phyloP scores from a whole-genome alignment of 2,329 filamentous ascomycete genomes.

The Fusarium ramigenum region DNA sequence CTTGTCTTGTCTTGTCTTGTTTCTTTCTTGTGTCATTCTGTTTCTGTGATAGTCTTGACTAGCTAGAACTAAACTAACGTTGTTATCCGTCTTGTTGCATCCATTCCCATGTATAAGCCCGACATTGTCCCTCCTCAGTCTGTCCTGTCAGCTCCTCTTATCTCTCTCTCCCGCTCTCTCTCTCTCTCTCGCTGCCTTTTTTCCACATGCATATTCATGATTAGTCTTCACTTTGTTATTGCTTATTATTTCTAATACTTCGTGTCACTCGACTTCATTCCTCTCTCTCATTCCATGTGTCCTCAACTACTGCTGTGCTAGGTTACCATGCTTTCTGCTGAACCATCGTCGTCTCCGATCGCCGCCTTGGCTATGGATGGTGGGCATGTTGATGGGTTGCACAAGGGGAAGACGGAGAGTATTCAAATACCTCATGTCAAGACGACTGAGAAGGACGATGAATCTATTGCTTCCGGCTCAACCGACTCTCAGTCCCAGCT shows the following conservation, averaged over 20 bases:
- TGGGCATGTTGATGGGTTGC: slow-evolving; percentile 3
- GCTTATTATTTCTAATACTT: neutral
- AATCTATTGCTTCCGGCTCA: slow-evolving; percentile 28
- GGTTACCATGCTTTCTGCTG: slow-evolving; percentile 26
- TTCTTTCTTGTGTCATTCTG: slow-evolving; percentile 13
- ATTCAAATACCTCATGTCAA: slow-evolving; percentile 35
- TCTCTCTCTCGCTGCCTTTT: slow-evolving; percentile 3
- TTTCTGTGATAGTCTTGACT: slow-evolving; percentile 13
- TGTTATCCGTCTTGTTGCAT: neutral
- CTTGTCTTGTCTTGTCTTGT: slow-evolving; percentile 24
- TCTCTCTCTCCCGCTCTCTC: neutral
- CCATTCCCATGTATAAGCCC: slow-evolving; percentile 18
- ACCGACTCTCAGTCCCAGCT: slow-evolving; percentile 27
- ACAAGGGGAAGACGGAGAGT: slow-evolving; percentile 1
- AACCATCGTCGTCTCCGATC: slow-evolving; percentile 21
- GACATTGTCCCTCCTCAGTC: slow-evolving; percentile 10
- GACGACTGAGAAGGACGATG: slow-evolving; percentile 11
- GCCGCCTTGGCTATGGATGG: slow-evolving; percentile 14
- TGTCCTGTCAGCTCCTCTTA: slow-evolving; percentile 10
- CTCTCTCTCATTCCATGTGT: neutral
- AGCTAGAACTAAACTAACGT: neutral
- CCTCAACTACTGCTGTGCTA: slow-evolving; percentile 12
- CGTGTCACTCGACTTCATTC: neutral
- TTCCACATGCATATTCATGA: neutral
- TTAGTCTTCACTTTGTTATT: neutral